A percentile compares a stretch with the other conserved stretches of the same genome.
Evolutionary conservation across 2,329 filamentous ascomycete species (phyloP).

Genomic region (Cylindrodendrum hubeiense): DNA sequence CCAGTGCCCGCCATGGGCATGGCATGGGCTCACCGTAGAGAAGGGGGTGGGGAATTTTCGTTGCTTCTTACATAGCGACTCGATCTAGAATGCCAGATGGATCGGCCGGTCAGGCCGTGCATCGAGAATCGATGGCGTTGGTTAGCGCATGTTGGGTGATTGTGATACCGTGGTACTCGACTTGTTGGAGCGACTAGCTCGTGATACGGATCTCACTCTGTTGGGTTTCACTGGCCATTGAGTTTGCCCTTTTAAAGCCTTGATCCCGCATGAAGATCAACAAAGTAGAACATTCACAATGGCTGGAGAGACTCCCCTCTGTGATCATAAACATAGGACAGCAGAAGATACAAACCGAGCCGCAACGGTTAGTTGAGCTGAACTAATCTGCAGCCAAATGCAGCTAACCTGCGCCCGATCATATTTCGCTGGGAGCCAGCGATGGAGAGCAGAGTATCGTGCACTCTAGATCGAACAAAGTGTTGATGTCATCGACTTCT

Average conservation of each 20-base stretch:
- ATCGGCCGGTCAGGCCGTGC: background rate
- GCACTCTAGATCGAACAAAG: slow-evolving; percentile 20
- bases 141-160: background rate
- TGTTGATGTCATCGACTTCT: slow-evolving; percentile 36
- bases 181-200: background rate
- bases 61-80: background rate
- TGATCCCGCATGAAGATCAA: too few species aligned
- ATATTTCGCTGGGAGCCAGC: background rate
- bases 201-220: background rate
- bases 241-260: too few species aligned
- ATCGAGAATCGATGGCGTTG: background rate
- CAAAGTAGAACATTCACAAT: background rate
- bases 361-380: background rate
- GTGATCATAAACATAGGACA: background rate
- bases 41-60: background rate
- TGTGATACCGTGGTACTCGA: background rate
- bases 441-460: slow-evolving; percentile 11
- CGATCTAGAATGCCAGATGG: background rate
- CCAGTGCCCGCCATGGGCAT: background rate
- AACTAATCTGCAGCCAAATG: background rate
- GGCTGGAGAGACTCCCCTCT: background rate
- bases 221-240: too few species aligned
- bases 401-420: background rate
- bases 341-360: background rate
- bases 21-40: background rate